A percentile compares a stretch with the other conserved stretches of the same genome.
phyloP scores from a whole-genome alignment of 1,284 basidiomycete genomes.

The Leccinum fallax region DNA sequence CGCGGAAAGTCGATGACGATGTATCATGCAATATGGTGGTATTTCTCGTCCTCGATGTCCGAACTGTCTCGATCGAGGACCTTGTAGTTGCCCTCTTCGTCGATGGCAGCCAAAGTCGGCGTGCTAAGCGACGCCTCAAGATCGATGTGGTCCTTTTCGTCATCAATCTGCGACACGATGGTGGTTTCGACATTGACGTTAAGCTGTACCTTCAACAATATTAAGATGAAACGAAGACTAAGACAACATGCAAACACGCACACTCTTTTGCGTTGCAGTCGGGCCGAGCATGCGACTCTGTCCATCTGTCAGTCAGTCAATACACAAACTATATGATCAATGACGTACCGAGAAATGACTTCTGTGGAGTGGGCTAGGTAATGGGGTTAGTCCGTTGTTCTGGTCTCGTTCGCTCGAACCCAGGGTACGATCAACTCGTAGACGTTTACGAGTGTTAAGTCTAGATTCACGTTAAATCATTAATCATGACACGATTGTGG shows the following conservation, averaged over 20 bases:
- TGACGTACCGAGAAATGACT: slow-evolving; percentile 29
- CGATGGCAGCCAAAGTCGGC: slow-evolving; percentile 25
- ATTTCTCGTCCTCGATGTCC: slow-evolving; percentile 28
- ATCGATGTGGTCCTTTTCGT: slow-evolving; percentile 26
- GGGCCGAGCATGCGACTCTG: slow-evolving; percentile 32
- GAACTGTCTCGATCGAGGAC: slow-evolving; percentile 26
- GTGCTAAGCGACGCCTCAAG: slow-evolving; percentile 20
- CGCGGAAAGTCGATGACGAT: background rate
- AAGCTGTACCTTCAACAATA: slow-evolving; percentile 18
- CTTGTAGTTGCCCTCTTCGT: slow-evolving; percentile 21
- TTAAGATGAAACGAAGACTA: background rate
- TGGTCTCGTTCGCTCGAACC: slow-evolving; percentile 33
- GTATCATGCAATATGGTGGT: slow-evolving; percentile 19
- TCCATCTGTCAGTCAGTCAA: background rate
- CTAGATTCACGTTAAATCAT: slow-evolving; percentile 10
- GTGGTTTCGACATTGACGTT: slow-evolving; percentile 40
- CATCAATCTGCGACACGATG: slow-evolving; percentile 36
- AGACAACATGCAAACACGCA: slow-evolving; percentile 6
- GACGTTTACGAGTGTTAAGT: slow-evolving; percentile 35
- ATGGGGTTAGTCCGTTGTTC: slow-evolving; percentile 11
- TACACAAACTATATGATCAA: no score
- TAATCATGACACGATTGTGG: background rate
- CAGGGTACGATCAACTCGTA: slow-evolving; percentile 27
- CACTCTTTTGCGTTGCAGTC: slow-evolving; percentile 21
- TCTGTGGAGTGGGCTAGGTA: slow-evolving; percentile 24